phyloP scores from a whole-genome alignment of 2,329 filamentous ascomycete genomes.

The Sclerotinia spermophila region DNA sequence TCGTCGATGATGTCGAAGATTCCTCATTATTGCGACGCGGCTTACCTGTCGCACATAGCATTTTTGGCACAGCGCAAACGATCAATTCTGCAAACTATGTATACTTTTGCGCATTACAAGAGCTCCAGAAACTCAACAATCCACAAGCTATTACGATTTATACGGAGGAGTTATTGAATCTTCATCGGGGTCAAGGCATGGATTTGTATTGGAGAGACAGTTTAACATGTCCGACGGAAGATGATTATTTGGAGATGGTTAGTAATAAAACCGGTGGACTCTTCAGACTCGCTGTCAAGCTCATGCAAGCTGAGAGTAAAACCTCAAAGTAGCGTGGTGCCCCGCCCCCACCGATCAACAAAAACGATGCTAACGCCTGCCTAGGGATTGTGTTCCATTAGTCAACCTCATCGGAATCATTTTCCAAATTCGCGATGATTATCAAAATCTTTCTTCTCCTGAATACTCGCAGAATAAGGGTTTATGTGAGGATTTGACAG shows the following conservation, averaged over 20 bases:
- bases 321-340: constrained; percentile 41
- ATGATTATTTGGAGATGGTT: constrained; percentile 94
- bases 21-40: constrained; percentile 72
- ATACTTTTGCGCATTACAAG: constrained; percentile 76
- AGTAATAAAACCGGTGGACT: constrained; percentile 86
- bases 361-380: neutral
- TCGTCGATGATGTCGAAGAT: constrained; percentile 88
- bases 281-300: constrained; percentile 78
- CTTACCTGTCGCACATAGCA: constrained; percentile 75
- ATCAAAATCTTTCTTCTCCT: constrained; percentile 75
- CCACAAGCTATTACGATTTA: constrained; percentile 66
- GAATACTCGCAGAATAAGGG: constrained; percentile 87
- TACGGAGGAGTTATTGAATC: constrained; percentile 76
- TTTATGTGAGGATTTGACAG: constrained; percentile 89
- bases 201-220: constrained; percentile 88
- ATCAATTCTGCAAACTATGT: constrained; percentile 91
- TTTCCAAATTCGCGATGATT: constrained; percentile 92
- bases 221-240: constrained; percentile 76
- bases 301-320: constrained; percentile 75
- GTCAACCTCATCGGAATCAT: constrained; percentile 82
- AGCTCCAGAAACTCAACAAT: constrained; percentile 68
- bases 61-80: constrained; percentile 82
- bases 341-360: constrained; percentile 3
- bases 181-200: constrained; percentile 86
- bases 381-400: constrained; percentile 71